A percentile compares a stretch with the other conserved stretches of the same genome.
These are phyloP conservation scores for Staphylotrichum tortipilum DNA, from an alignment of 495 filamentous ascomycete species.

Conservation along the genomic window DNA sequence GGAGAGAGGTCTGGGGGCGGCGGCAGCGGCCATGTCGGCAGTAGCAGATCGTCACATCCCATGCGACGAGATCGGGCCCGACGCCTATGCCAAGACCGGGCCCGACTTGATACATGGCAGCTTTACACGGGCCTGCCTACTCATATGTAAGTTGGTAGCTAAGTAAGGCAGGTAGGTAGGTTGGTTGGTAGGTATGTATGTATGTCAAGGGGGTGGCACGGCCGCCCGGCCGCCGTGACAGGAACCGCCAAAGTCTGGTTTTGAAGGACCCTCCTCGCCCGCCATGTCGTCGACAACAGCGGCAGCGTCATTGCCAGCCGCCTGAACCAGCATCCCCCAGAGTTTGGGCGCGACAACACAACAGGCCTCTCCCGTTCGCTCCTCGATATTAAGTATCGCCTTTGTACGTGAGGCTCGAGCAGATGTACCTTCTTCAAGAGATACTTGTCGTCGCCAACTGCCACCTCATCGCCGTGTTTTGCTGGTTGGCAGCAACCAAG, in stretches of 20 bases:
- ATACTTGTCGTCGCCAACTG: no score
- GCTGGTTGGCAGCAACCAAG: neutral
- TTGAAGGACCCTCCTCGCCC: constrained; percentile 8
- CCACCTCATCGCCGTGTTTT: no score
- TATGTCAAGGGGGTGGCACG: no score
- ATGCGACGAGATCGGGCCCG: neutral
- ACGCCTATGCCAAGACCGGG: neutral
- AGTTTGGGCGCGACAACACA: no score
- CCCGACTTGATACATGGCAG: neutral
- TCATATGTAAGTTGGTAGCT: no score
- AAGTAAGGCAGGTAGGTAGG: no score
- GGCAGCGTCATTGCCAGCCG: neutral
- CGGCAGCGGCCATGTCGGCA: constrained; percentile 2
- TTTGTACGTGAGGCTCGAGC: neutral
- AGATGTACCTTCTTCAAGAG: constrained; percentile 1
- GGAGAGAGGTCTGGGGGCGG: neutral
- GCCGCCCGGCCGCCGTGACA: no score
- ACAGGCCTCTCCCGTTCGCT: neutral
- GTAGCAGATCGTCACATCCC: neutral
- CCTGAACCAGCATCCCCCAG: neutral
- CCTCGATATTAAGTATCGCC: neutral
- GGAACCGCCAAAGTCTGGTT: neutral
- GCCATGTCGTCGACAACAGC: neutral
- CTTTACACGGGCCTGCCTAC: no score
- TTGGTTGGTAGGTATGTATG: no score